Conservation (phyloP, 2,329 filamentous ascomycete genomes). For the Emmonsia crescens region DNA sequence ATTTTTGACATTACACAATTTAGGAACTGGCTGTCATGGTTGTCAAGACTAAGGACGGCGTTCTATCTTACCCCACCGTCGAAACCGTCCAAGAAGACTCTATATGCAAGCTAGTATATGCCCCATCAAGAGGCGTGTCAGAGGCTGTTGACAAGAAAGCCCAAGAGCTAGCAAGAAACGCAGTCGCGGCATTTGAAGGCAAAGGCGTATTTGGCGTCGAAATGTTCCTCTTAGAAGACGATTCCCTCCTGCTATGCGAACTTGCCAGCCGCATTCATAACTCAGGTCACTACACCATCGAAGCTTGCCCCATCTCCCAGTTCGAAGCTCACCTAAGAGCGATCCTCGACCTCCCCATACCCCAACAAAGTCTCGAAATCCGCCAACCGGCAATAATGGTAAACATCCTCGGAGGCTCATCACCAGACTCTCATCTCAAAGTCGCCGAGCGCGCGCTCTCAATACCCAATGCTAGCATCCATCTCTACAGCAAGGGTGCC, state of each 20-base stretch:
- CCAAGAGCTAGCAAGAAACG: constrained; percentile 64
- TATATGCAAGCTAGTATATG: constrained; percentile 87
- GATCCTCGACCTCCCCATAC: constrained; percentile 62
- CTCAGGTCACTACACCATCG: constrained; percentile 90
- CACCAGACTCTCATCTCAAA: constrained; percentile 51
- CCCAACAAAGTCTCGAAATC: constrained; percentile 36
- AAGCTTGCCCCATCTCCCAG: constrained; percentile 80
- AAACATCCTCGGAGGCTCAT: constrained; percentile 46
- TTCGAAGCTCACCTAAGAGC: constrained; percentile 83
- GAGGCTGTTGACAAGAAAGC: constrained; percentile 52
- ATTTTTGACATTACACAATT: constrained; percentile 9
- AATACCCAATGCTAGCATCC: constrained; percentile 53
- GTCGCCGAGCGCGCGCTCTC: constrained; percentile 47
- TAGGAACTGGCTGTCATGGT: constrained; percentile 87
- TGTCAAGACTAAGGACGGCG: constrained; percentile 67
- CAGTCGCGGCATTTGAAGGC: constrained; percentile 69
- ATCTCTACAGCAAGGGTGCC: constrained; percentile 81
- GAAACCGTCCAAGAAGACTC: constrained; percentile 94
- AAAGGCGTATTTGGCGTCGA: constrained; percentile 94
- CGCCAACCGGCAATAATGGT: constrained; percentile 43
- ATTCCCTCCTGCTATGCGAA: constrained; percentile 69
- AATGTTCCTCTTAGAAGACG: constrained; percentile 75
- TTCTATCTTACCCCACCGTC: constrained; percentile 73
- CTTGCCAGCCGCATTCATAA: constrained; percentile 79
- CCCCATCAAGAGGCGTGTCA: constrained; percentile 64